Evolutionary conservation across 345 rosid genomes (phyloP).

Genomic region (Geranium rotundifolium): DNA sequence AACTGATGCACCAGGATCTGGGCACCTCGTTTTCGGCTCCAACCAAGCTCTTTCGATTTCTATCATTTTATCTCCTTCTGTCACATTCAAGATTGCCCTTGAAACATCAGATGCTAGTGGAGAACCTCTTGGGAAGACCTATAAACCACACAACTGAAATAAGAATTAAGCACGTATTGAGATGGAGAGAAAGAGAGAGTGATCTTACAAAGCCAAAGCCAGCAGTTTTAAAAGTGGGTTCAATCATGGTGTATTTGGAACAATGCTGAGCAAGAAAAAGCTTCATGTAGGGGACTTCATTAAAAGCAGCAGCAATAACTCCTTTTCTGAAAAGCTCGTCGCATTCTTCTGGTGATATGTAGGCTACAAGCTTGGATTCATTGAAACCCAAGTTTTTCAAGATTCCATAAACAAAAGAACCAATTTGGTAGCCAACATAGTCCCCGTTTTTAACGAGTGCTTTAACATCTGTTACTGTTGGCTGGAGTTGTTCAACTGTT

Average conservation of each 20-base stretch:
- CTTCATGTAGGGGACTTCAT: slow-evolving; percentile 24
- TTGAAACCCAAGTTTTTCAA: slow-evolving; percentile 16
- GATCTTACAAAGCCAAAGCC: slow-evolving; percentile 42
- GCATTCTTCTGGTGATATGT: slow-evolving; percentile 16
- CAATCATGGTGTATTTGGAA: slow-evolving; percentile 24
- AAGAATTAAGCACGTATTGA: neutral
- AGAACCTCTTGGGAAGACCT: slow-evolving; percentile 33
- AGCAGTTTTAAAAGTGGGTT: slow-evolving; percentile 18
- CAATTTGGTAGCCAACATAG: slow-evolving; percentile 27
- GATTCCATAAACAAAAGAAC: slow-evolving; percentile 31
- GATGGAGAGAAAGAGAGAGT: neutral
- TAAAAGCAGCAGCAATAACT: slow-evolving; percentile 30
- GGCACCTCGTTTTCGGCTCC: neutral
- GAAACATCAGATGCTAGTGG: slow-evolving; percentile 29
- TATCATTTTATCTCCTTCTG: slow-evolving; percentile 16
- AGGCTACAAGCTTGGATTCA: slow-evolving; percentile 7
- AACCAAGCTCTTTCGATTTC: slow-evolving; percentile 10
- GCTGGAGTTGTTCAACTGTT: slow-evolving; percentile 41
- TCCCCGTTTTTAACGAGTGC: slow-evolving; percentile 28
- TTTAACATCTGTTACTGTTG: slow-evolving; percentile 27
- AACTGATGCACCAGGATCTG: slow-evolving; percentile 3
- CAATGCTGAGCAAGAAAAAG: slow-evolving; percentile 28
- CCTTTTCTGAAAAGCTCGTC: slow-evolving; percentile 21
- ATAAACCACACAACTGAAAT: neutral
- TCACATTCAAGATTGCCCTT: slow-evolving; percentile 31